Evolutionary conservation across 257 asterid genomes (phyloP), one percentile per base, ranked within the genome.

Genomic region (Capsicum pubescens): DNA sequence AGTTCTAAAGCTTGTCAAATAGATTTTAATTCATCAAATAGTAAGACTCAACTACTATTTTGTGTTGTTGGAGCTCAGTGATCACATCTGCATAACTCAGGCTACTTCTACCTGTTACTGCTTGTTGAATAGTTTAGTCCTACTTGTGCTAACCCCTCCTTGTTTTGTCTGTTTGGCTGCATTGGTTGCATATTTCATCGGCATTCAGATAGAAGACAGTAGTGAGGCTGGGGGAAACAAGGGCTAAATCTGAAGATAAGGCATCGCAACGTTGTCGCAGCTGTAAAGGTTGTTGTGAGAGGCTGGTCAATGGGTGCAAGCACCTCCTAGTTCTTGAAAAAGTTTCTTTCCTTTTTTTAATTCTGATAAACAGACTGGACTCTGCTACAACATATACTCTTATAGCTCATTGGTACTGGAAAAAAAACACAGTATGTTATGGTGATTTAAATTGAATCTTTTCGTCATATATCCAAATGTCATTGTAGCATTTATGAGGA

Each of bases 161-260:
- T 0, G 4, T 64, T 64, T 1, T 64, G 7, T 64, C 44, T 8
- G 9, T 64, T 26, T 64, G 71, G 71, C 71, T 84, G 61, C 87
- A 89, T 92, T 94, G 99, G 94, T 96, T 55, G 92, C 98, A 13
- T 96, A 92, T 90, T 94, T 91, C 87, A 98, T 95, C 7, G 97
- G 97, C 19, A 90, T 92, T 86, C 98, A 93, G 86, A 87, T 93
- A 63, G 87, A 86, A 0, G 91, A 89, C 44, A 76, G 50, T 13
- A 82, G 90, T 54, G 84, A 82, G 83, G 83, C 82, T 84, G 83
- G 8, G 94, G 84, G 84, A 81, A 89, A 14, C 86, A 56, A 7
- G 91, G 85, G 56, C 60, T 91, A 87, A 86, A 87, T 17, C 97
- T 97, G 0, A 90, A 85, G 80, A 90, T 46, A 89, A 86, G 90